These are phyloP conservation scores for Pisolithus thermaeus DNA, from an alignment of 1,284 basidiomycete species.

Conservation along the genomic window DNA sequence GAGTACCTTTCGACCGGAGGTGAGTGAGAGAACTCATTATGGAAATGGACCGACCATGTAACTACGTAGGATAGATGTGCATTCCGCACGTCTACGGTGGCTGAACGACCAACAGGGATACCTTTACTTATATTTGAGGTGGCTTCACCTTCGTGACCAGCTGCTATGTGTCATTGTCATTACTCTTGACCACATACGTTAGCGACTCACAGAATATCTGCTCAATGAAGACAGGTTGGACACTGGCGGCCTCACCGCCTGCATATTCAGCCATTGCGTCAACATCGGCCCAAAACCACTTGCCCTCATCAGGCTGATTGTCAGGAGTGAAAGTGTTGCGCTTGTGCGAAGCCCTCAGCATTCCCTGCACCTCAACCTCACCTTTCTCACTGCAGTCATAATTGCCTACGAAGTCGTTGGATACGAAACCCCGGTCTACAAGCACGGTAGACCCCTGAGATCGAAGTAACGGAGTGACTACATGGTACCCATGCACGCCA, in stretches of 20 bases:
- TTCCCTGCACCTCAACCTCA: slow-evolving; percentile 65
- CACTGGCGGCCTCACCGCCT: slow-evolving; percentile 62
- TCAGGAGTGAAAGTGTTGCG: slow-evolving; percentile 84
- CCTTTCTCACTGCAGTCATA: slow-evolving; percentile 37
- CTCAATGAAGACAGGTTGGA: slow-evolving; percentile 85
- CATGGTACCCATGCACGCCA: slow-evolving; percentile 81
- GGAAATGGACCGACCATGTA: slow-evolving; percentile 67
- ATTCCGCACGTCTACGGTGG: slow-evolving; percentile 88
- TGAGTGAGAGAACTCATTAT: slow-evolving; percentile 2
- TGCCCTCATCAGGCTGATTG: slow-evolving; percentile 74
- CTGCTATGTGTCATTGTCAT: slow-evolving; percentile 36
- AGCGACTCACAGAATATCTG: slow-evolving; percentile 70
- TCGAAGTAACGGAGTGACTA: slow-evolving; percentile 82
- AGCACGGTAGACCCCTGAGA: slow-evolving; percentile 75
- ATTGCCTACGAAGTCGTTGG: slow-evolving; percentile 46
- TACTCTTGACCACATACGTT: background rate
- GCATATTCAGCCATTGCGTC: slow-evolving; percentile 75
- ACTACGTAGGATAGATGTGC: slow-evolving; percentile 93
- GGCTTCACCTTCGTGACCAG: slow-evolving; percentile 74
- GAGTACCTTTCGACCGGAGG: slow-evolving; percentile 51
- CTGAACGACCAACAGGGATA: slow-evolving; percentile 79
- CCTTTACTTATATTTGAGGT: slow-evolving; percentile 63
- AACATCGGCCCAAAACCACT: slow-evolving; percentile 93
- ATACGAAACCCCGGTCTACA: slow-evolving; percentile 91
- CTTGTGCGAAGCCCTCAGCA: slow-evolving; percentile 66